Evolutionary conservation across 176 grass and related monocot genomes (phyloP).

Genomic region (Triticum dicoccoides): DNA sequence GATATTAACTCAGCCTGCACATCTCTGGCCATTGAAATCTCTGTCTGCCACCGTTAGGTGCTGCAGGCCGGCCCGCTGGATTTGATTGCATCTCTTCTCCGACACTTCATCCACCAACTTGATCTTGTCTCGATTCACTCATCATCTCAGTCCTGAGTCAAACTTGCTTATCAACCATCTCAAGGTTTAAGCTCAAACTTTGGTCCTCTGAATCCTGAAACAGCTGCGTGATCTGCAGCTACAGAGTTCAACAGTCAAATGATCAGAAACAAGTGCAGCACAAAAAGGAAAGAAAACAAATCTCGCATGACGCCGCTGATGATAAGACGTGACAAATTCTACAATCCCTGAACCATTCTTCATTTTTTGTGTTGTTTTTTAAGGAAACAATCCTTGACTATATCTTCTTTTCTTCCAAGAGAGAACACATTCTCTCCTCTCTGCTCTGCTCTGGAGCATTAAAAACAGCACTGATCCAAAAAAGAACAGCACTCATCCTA

Average conservation of each 20-base stretch:
- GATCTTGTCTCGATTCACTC: not conserved
- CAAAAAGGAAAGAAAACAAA: not conserved
- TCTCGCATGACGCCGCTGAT: not conserved
- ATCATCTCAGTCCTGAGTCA: not conserved
- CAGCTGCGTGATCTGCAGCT: not conserved
- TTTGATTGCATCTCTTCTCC: not conserved
- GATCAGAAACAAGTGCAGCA: not conserved
- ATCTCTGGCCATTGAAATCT: no score
- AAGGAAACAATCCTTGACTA: not conserved
- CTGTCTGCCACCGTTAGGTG: no score
- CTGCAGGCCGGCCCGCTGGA: no score
- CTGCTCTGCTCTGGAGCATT: not conserved
- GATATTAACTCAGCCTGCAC: no score
- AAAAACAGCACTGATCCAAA: not conserved
- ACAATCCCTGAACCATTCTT: not conserved
- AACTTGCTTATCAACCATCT: not conserved
- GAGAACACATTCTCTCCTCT: not conserved
- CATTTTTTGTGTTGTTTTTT: not conserved
- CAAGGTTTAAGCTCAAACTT: not conserved
- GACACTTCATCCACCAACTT: not conserved
- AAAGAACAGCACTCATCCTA: not conserved
- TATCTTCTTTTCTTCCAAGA: not conserved
- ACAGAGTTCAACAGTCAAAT: not conserved
- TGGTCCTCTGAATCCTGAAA: not conserved
- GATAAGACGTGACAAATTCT: not conserved